Conservation (phyloP, 2,329 filamentous ascomycete species). For the Alternaria consortialis region DNA sequence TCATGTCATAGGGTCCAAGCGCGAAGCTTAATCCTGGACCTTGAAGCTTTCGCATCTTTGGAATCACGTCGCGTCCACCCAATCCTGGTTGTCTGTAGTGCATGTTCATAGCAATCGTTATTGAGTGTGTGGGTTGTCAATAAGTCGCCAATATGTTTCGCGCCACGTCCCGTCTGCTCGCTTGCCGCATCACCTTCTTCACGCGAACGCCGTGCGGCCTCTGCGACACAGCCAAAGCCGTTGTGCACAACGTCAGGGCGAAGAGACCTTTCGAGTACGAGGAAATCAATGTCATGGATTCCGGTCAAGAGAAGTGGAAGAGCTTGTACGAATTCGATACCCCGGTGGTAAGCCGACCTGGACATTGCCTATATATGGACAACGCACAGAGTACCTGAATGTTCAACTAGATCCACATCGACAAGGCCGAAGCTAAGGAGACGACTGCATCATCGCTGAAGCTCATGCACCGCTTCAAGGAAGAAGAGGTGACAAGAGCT, state of each 20-base stretch:
- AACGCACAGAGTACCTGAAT: conserved; percentile 33
- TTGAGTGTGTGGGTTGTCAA: background rate
- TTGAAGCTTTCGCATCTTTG: conserved; percentile 11
- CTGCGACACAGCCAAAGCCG: conserved; percentile 72
- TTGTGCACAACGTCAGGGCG: conserved; percentile 74
- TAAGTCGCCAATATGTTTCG: conserved; percentile 40
- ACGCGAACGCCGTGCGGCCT: conserved; percentile 76
- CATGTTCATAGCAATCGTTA: conserved; percentile 1
- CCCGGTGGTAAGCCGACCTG: conserved; percentile 68
- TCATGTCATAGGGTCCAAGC: conserved; percentile 40
- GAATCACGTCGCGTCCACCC: background rate
- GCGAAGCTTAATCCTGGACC: conserved; percentile 3
- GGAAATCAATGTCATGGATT: conserved; percentile 74
- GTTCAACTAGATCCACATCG: conserved; percentile 65
- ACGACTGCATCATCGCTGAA: conserved; percentile 69
- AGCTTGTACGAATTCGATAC: conserved; percentile 83
- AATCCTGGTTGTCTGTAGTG: background rate
- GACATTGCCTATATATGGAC: conserved; percentile 1
- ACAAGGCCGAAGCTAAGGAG: conserved; percentile 60
- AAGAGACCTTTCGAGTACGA: conserved; percentile 71
- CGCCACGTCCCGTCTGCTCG: conserved; percentile 45
- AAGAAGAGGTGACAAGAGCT: conserved; percentile 70
- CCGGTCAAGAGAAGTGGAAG: conserved; percentile 71
- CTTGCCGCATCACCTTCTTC: conserved; percentile 74
- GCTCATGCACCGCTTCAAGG: conserved; percentile 79